Base-by-base conservation (phyloP, 768 basidiomycete genomes). In the Guyanaporus albipodus region DNA sequence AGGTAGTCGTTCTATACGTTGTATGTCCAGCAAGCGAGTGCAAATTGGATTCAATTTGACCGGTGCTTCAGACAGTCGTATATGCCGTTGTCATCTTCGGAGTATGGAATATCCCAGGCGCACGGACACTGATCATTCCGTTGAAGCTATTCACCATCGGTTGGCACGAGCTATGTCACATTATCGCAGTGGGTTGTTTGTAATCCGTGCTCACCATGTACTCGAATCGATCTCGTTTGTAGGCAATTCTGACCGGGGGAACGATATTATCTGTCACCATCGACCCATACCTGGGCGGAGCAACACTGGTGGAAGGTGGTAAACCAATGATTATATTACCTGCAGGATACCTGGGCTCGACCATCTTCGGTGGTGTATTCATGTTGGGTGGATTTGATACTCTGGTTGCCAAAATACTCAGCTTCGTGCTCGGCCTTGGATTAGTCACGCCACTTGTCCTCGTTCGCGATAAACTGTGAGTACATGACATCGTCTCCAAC, bases 381-480 rank as follows among this genome's bases (percentile, higher is more conserved):
- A 75, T 91, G 19, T 72, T 92, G 22, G 87, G 83, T 31, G 88
- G 88, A 15, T 93, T 88, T 73, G 85, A 92, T 62, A 92, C 87
- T 3, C 79, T 95, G 15, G 87, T 91, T 11, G 86, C 92, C 27
- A 97, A 97, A 67, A 80, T 96, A 48, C 79, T 92, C 66, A 93
- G 91, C 69, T 92, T 94, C 58, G 83, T 94, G 42, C 76, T 95
- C 41, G 93, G 82, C 27, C 75, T 96, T 27, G 94, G 91, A 14
- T 70, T 97, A 22, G 67, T 95, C n/a, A 78, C 85, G 24, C 93
- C 93, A 1, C 73, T 95, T 38, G 79, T 83, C 12, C 82, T 94
- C 23, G 91, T 94, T 29, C 78, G 91, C 48, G 90, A 93, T 62
- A 94, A 94, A 74, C 57, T 95, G 91, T 93, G 61, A 62, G 87